Evolutionary conservation across 768 basidiomycete genomes (phyloP), one percentile per base, ranked within the genome.

Genomic region (Ramaria sp.): DNA sequence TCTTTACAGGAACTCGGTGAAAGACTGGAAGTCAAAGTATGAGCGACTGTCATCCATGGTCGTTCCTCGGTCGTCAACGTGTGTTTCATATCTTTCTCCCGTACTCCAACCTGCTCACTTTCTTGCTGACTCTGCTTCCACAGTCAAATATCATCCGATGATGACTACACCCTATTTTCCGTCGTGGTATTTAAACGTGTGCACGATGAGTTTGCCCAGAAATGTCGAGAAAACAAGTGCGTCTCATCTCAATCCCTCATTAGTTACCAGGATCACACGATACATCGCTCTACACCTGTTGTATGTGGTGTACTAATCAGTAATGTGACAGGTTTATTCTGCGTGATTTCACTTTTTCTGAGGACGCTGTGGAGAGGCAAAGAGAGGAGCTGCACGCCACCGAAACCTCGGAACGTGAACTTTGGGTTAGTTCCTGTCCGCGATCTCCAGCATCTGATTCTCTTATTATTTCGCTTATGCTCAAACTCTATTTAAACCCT

Each of bases 161-260:
- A 91, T 53, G 96, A 98, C 61, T 99, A 83, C 67, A 75, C 78
- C 24, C 75, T 99, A 15, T 92, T 86, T 62, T 74, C 78, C 12
- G 90, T 91, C 4, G 88, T 94, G 37, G 72, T 96, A 34, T 99
- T 99, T 78, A 82, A 82, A 63, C 83, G 87, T 61, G 82, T 91
- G 36, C 86, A 88, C 63, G 96, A 98, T 60, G 87, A 94, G 56
- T 97, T 95, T 65, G 69, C 82, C 2, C 93, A 97, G 70, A 94
- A 88, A 65, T 95, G 91, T 64, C 75, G 96, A 57, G 96, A 98
- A 67, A 84, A 90, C 68, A 98, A 95, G 92, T 95, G 61, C 60
- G 77, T 69, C 38, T 25, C 41, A 24, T 24, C 10, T 25, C 28
- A 37, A 27, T 51, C 5, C 37, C 20, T 36, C 18, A 34, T 13